Evolutionary conservation across 352 stramenopile genomes (phyloP), one percentile per base, ranked within the genome.

Genomic region (Albugo candida): DNA sequence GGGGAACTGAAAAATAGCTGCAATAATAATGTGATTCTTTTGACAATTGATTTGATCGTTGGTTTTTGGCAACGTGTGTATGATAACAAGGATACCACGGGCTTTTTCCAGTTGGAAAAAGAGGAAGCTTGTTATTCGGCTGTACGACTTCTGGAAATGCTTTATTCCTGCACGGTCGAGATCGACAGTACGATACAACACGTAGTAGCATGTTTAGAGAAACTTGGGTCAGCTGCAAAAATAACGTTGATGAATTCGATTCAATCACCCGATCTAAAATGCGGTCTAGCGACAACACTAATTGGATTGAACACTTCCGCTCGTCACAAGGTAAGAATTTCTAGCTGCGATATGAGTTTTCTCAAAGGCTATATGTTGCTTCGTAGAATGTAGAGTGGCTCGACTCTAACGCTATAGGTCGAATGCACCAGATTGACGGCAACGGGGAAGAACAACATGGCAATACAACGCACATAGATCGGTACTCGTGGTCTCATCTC

Each of bases 401-500:
- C 43, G 72, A 81, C 42, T 83, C 66, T 52, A 86, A 86, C 49
- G 63, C 70, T 13, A 53, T 82, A 11, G 73, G 73, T 4, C 69
- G 73, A 17, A 45, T 77, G 2, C 50, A 83, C 21, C 61, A 74
- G 36, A 59, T 5, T 31, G 3, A 31, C 3, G 24, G 8, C 24
- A 31, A 8, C 8, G 24, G 8, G 3, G 24, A 8, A 31, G 24
- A 8, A 31, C 3, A 10, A 8, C 8, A 3, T 31, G 24, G 8
- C 8, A 31, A 3, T 8, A 31, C 24, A 8, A 31, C 24, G 24
- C 24, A 70, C 49, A 79, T 70, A 1, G 73, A 86, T 36, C 64
- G 64, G 5, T 86, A 86, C 51, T 86, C 73, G n/a, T 86, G 70
- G 73, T 81, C 72, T 46, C 73, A 86, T 51, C 70, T 70, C 27